Conservation (phyloP, 2,329 filamentous ascomycete genomes). For the Arthrinium phaeospermum region DNA sequence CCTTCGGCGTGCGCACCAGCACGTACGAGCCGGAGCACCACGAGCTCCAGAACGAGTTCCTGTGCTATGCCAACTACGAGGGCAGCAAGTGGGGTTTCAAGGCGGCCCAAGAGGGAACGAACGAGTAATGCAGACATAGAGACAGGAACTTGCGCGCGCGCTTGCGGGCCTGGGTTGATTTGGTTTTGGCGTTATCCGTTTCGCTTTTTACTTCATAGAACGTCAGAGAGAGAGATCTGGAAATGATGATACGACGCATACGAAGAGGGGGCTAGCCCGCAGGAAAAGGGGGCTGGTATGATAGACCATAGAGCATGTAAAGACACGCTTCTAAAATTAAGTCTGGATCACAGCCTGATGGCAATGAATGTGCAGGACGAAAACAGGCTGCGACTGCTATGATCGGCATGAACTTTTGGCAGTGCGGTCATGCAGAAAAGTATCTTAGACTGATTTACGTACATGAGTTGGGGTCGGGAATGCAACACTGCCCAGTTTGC, state of each 20-base stretch:
- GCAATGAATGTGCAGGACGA: no score
- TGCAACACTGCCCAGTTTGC: not conserved
- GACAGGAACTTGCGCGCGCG: not conserved
- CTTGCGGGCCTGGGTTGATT: not conserved
- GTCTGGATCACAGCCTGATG: no score
- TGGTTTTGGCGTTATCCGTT: not conserved
- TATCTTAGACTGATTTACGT: not conserved
- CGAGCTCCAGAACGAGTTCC: slow-evolving; percentile 80
- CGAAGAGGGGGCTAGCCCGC: not conserved
- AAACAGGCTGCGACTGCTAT: no score
- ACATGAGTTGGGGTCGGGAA: not conserved
- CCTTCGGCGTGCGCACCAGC: slow-evolving; percentile 67
- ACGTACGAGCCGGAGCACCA: slow-evolving; percentile 72
- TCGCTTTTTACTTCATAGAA: not conserved
- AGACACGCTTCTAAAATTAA: no score
- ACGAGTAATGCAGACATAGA: not conserved
- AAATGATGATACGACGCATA: not conserved
- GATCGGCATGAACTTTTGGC: no score
- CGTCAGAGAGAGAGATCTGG: not conserved
- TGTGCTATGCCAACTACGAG: slow-evolving; percentile 81
- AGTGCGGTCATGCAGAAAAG: no score
- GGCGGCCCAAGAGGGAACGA: not conserved
- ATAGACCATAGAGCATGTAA: not conserved
- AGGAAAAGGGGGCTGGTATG: not conserved
- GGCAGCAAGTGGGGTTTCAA: slow-evolving; percentile 55